Base-by-base conservation (phyloP, 2,329 filamentous ascomycete genomes). In the Fusarium globosum region DNA sequence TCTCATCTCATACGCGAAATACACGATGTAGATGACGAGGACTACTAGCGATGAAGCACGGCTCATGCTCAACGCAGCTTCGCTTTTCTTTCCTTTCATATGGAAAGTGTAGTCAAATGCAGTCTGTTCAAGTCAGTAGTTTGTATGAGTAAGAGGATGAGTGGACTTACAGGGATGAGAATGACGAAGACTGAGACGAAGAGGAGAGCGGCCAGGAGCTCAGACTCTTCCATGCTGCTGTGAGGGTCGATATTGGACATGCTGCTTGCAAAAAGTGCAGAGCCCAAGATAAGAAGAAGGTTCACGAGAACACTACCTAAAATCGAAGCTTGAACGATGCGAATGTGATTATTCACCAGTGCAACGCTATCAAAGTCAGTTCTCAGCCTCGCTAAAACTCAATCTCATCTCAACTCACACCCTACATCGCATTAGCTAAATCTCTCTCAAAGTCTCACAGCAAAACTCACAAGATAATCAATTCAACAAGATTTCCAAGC, bases 291-390 rank as follows among this genome's bases (percentile, higher is more conserved):
- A 45, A 94, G 85, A 8, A 95, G 84, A 52, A 95, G 81, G 76
- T 95, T 95, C 62, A 93, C 91, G n/a, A 95, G 84, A 63, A 95
- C 93, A 3, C 92, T 94, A 26, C 93, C 93, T 21, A 95, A 85
- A 45, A 95, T 85, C 1, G 93, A 94, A 12, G 93, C 92, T 80
- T 94, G 92, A 23, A 95, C 93, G 67, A 95, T 92, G 35, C 89
- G 86, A 55, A 94, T 92, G 78, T 94, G 91, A 78, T 93, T 86
- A 80, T 86, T 84, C 51, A 80, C 79, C 39, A 86, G 76, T 1
- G 84, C 83, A 56, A 85, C 90, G 72, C 90, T 91, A 77, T 6
- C 8, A 13, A 41, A 36, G 69, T 80, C 46, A 80, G 12, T 52
- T 41, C 51, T 67, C 35, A 51, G 43, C 26, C 45, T 48, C 14